These are phyloP conservation scores for Secale cereale DNA, from an alignment of 176 grass and related monocot species.

Conservation along the genomic window DNA sequence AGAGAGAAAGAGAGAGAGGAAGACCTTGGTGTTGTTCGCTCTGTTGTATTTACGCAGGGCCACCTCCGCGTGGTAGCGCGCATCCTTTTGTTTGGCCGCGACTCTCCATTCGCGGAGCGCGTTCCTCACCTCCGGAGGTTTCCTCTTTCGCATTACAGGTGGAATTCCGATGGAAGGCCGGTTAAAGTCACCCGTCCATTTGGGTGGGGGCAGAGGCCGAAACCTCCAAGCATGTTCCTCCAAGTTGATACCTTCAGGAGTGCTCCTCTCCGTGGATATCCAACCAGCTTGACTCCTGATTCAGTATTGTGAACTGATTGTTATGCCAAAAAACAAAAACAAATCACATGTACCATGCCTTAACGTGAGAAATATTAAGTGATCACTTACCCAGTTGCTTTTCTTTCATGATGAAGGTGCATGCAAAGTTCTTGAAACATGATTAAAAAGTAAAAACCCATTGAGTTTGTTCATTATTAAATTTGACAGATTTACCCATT, in stretches of 20 bases:
- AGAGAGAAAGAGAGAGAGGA: neutral
- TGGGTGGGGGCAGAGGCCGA: no score
- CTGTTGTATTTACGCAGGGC: neutral
- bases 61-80: neutral
- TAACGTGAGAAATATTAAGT: neutral
- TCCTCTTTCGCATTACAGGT: neutral
- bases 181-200: no score
- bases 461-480: neutral
- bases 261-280: neutral
- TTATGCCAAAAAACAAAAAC: neutral
- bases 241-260: neutral
- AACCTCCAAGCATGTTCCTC: neutral
- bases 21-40: neutral
- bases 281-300: neutral
- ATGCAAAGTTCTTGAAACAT: neutral
- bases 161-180: neutral
- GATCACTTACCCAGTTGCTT: neutral
- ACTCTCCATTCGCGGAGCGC: neutral
- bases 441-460: neutral
- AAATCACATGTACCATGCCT: neutral
- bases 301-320: neutral
- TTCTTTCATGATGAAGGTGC: neutral
- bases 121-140: neutral
- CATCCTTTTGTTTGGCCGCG: neutral
- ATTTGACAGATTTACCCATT: neutral